These are phyloP conservation scores for Annulohypoxylon maeteangense DNA, from an alignment of 495 filamentous ascomycete species.

Conservation along the genomic window DNA sequence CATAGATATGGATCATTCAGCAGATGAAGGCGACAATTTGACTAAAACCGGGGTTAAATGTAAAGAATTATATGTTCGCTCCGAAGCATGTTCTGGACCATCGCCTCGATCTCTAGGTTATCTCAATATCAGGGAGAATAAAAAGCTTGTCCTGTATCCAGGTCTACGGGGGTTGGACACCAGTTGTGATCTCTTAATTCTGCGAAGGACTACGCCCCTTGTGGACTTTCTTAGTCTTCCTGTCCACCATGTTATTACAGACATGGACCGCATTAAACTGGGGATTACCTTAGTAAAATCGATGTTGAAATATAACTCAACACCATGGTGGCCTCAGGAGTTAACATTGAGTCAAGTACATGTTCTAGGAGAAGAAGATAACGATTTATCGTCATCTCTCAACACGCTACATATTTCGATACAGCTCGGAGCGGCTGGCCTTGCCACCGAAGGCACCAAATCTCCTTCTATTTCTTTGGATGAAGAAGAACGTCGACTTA, in stretches of 20 bases:
- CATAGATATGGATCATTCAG: background rate
- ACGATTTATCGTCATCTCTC: conserved; percentile 23
- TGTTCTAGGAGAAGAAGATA: conserved; percentile 12
- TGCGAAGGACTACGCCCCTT: background rate
- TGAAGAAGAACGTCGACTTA: background rate
- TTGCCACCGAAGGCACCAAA: background rate
- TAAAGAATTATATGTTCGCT: background rate
- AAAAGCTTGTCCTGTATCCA: background rate
- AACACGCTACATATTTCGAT: conserved; percentile 34
- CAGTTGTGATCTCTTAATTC: background rate
- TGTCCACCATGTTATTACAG: background rate
- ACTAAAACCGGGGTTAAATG: background rate
- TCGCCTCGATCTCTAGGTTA: background rate
- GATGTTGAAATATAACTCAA: conserved; percentile 20
- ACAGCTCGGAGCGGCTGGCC: background rate
- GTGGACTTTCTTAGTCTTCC: background rate
- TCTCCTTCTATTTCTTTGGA: background rate
- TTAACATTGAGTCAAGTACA: conserved; percentile 29
- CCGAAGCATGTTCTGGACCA: background rate
- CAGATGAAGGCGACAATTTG: background rate
- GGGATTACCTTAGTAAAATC: conserved; percentile 16
- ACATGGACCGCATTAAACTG: conserved; percentile 6
- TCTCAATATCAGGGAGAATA: background rate
- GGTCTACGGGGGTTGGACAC: background rate
- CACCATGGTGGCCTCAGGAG: conserved; percentile 24